Base-by-base conservation (phyloP, 2,329 filamentous ascomycete species). In the Botryotinia convoluta region DNA sequence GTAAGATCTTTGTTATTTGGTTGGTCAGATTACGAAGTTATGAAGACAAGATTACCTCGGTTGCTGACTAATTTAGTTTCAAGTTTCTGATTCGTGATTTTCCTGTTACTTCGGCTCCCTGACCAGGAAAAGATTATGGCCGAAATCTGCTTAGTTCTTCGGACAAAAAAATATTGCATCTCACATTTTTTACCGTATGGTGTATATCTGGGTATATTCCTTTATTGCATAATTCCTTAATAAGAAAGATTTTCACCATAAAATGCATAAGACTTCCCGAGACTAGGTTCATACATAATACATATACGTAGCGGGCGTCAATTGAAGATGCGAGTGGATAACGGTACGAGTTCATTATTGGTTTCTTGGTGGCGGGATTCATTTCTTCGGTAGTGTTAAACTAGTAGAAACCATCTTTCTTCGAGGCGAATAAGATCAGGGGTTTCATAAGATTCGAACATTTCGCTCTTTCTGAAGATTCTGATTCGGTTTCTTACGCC, bases 11-110 rank as follows among this genome's bases (percentile, higher is more conserved):
- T 42, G 48, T 22, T 20, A 20, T 68, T 22, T 72, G 70, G 60
- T 72, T 72, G 71, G 71, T 61, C 71, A 68, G 62, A 68, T 72
- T 72, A 72, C 71, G 71, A 72, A 29, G 62, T 60, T 7, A 22
- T 57, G n/a, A 14, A 29, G 16, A 32, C 39, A 60, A 29, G 39
- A 72, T 72, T 35, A 29, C 39, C 54, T 72, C 42, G 68, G 68
- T 61, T 35, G 68, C 68, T 70, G 54, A 70, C 51, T 61, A 45
- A 70, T 35, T 22, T 37, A 35, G 54, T 29, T n/a, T n/a, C 20
- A 4, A n/a, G 8, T 72, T 57, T 29, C 64, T 68, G 35, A 51
- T 67, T 54, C 64, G 26, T 68, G 64, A 29, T 32, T 57, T 9
- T 8, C 5, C 22, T 32, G 51, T 32, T 57, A 9, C 45, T 57